phyloP scores from a whole-genome alignment of 2,329 filamentous ascomycete genomes.

The Fusarium sp. region DNA sequence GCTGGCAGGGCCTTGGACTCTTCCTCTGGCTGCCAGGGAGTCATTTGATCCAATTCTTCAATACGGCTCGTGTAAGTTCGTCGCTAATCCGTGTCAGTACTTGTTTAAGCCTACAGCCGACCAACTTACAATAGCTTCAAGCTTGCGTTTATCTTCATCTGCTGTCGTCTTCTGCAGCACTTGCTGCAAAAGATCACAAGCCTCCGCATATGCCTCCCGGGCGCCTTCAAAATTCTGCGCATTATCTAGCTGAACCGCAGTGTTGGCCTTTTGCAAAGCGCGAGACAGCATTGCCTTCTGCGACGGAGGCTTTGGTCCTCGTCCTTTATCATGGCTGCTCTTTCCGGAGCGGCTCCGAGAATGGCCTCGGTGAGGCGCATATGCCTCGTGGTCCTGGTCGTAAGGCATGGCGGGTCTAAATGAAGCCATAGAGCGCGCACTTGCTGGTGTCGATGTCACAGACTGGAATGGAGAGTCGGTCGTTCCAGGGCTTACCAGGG shows the following conservation, averaged over 20 bases:
- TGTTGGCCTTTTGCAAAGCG: constrained; percentile 94
- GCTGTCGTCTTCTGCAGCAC: constrained; percentile 88
- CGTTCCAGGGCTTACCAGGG: constrained; percentile 35
- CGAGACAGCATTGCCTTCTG: constrained; percentile 98
- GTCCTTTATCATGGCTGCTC: constrained; percentile 49
- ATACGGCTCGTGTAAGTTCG: constrained; percentile 93
- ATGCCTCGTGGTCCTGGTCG: constrained; percentile 47
- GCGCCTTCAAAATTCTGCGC: constrained; percentile 94
- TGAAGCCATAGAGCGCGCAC: constrained; percentile 21
- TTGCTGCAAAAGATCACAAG: constrained; percentile 87
- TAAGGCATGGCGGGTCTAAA: constrained; percentile 45
- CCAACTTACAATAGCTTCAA: constrained; percentile 85
- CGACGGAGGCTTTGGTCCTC: constrained; percentile 66
- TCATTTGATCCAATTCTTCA: constrained; percentile 82
- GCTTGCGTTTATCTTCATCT: constrained; percentile 88
- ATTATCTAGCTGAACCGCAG: constrained; percentile 95
- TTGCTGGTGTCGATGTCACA: constrained; percentile 31
- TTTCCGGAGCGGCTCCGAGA: constrained; percentile 50
- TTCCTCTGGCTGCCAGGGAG: constrained; percentile 61
- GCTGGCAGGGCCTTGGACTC: constrained; percentile 83
- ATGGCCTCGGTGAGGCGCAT: constrained; percentile 46
- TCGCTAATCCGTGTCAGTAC: constrained; percentile 64
- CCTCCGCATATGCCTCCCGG: constrained; percentile 89
- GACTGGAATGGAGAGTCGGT: constrained; percentile 30
- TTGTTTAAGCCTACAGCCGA: not conserved